Conservation (phyloP, 2,329 filamentous ascomycete genomes). For the Alternaria sp. region DNA sequence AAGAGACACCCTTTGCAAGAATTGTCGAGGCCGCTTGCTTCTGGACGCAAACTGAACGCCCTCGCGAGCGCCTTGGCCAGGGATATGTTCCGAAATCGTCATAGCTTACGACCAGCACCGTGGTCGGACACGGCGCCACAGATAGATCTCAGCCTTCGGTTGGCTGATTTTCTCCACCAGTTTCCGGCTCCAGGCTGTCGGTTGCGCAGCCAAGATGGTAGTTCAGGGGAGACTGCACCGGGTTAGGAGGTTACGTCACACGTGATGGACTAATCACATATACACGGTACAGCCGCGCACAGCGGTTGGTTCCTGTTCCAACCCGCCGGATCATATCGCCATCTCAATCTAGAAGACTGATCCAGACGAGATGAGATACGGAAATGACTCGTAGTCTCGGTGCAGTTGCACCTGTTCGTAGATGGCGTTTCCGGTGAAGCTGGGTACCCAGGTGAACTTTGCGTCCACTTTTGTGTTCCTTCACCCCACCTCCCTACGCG, state of each 20-base stretch:
- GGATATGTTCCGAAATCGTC: slow-evolving; percentile 25
- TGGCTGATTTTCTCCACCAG: slow-evolving; percentile 34
- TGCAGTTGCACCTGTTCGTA: slow-evolving; percentile 3
- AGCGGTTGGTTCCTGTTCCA: slow-evolving; percentile 27
- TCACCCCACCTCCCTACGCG: background rate
- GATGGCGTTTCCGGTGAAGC: background rate
- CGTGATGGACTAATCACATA: slow-evolving; percentile 22
- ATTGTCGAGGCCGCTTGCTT: background rate
- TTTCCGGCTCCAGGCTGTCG: slow-evolving; percentile 44
- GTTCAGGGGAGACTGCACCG: slow-evolving; percentile 13
- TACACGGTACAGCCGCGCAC: slow-evolving; percentile 19
- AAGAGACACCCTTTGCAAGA: background rate
- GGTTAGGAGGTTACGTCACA: slow-evolving; percentile 28
- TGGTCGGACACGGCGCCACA: slow-evolving; percentile 35
- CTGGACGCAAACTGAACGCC: slow-evolving; percentile 1
- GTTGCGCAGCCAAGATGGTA: slow-evolving; percentile 26
- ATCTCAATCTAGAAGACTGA: slow-evolving; percentile 21
- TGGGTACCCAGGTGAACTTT: background rate
- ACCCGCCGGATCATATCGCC: slow-evolving; percentile 17
- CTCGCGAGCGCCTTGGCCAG: slow-evolving; percentile 16
- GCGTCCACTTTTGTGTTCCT: background rate
- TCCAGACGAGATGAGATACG: slow-evolving; percentile 15
- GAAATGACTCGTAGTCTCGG: slow-evolving; percentile 17
- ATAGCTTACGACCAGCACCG: slow-evolving; percentile 40
- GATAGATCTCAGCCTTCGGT: slow-evolving; percentile 38